Evolutionary conservation across 371 early-diverging fungal species (phyloP), one percentile per base, ranked within the genome.

Genomic region (Nosema granulosis): DNA sequence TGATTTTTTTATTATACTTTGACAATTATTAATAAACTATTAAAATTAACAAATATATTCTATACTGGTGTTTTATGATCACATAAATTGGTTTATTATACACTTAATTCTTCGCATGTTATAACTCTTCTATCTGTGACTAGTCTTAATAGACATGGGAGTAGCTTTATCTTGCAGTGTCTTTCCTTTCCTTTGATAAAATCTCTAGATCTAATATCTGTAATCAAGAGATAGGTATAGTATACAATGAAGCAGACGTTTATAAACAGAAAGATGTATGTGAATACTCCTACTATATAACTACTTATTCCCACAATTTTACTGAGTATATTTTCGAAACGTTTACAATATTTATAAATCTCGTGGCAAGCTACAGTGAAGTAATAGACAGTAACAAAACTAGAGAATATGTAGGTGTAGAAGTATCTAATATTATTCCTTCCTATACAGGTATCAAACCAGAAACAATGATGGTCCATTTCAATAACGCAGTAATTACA

Each of bases 391-490:
- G 32, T 3, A 56, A 57, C 6, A 9, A 32, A n/a, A 9, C 9
- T 51, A 13, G 54, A 28, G n/a, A 58, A 32, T 58, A 71, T 34
- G 51, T 70, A 76, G 28, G 54, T 20, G 35, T 68, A 63, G 37
- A 62, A 76, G 13, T 62, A 34, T 22, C 43, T 77, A 29, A 70
- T 63, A 68, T 83, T 85, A 22, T 78, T 80, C 54, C 80, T 75
- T 1, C 82, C 85, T 22, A 85, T 80, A 72, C 85, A 85, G 29
- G 62, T 83, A 43, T 65, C 65, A 51, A 85, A 76, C 80, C 79
- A 79, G n/a, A 67, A 22, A 58, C 85, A 85, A 75, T 85, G 85
- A 54, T 85, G 85, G 57, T 85, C 85, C 82, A 79, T 85, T 29
- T 80, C 78, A 0, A 76, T n/a, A 24, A 85, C 63, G 65, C 85